A percentile compares a stretch with the other conserved stretches of the same genome.
phyloP scores from a whole-genome alignment of 495 filamentous ascomycete species.

The Penicillium pancosmium region DNA sequence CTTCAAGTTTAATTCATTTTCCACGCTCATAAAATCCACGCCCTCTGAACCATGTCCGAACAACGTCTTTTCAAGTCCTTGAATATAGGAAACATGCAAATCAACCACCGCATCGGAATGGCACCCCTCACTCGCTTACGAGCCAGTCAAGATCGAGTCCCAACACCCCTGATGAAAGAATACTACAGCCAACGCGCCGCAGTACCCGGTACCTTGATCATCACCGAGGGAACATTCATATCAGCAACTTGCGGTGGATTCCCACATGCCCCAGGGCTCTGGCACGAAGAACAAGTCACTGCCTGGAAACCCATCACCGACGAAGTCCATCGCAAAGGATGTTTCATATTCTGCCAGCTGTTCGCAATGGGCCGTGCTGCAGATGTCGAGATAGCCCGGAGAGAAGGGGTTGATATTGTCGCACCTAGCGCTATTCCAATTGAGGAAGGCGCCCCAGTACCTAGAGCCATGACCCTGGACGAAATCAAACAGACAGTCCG shows the following conservation, averaged over 20 bases:
- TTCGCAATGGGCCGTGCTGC: conserved; percentile 67
- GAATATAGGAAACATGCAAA: conserved; percentile 41
- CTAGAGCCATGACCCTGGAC: conserved; percentile 52
- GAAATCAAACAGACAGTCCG: conserved; percentile 60
- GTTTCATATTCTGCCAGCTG: conserved; percentile 66
- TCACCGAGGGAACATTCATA: conserved; percentile 67
- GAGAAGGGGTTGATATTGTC: conserved; percentile 15
- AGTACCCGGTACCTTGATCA: conserved; percentile 52
- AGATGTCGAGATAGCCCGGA: conserved; percentile 34
- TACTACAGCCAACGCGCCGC: conserved; percentile 57
- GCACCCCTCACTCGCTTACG: conserved; percentile 56
- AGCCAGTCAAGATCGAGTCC: conserved; percentile 35
- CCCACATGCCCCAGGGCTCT: conserved; percentile 65
- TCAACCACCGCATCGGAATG: conserved; percentile 53
- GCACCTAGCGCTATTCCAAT: conserved; percentile 50
- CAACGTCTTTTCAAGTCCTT: conserved; percentile 54
- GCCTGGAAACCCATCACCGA: conserved; percentile 64
- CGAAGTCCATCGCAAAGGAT: conserved; percentile 64
- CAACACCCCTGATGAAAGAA: conserved; percentile 41
- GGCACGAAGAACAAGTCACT: conserved; percentile 55
- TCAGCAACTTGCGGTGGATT: conserved; percentile 51
- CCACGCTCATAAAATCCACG: neutral
- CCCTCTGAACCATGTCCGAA: conserved; percentile 10
- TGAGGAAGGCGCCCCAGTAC: conserved; percentile 37
- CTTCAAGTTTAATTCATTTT: neutral